Evolutionary conservation across 805 yeast genomes (phyloP).

Genomic region (Hanseniaspora mollemarum): DNA sequence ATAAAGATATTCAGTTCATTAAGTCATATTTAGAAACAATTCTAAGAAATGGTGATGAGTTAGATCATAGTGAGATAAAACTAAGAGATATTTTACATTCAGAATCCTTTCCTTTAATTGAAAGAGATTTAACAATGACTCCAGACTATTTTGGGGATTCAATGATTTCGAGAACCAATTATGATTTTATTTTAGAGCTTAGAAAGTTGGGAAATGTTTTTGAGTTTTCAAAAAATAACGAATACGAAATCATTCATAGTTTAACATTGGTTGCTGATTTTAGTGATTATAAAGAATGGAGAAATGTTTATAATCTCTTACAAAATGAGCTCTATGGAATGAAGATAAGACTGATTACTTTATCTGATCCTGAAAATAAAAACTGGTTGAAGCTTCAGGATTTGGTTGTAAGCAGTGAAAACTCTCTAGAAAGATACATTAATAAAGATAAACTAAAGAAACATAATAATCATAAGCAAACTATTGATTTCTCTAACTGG

Average conservation of each 20-base stretch:
- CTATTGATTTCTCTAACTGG: slow-evolving; percentile 19
- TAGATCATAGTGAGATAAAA: slow-evolving; percentile 3
- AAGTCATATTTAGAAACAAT: slow-evolving; percentile 15
- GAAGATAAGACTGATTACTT: slow-evolving; percentile 34
- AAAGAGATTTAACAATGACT: slow-evolving; percentile 41
- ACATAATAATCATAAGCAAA: not conserved
- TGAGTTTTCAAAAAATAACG: slow-evolving; percentile 20
- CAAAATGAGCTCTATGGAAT: slow-evolving; percentile 27
- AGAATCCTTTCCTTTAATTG: slow-evolving; percentile 21
- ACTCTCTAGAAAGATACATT: not conserved
- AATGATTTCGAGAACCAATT: slow-evolving; percentile 27
- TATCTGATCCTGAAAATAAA: slow-evolving; percentile 19
- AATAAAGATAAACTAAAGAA: not conserved
- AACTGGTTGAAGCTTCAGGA: slow-evolving; percentile 22
- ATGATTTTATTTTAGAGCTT: slow-evolving; percentile 19
- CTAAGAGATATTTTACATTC: slow-evolving; percentile 27
- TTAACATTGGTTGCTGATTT: slow-evolving; percentile 55
- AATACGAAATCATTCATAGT: slow-evolving; percentile 27
- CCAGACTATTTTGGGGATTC: slow-evolving; percentile 36
- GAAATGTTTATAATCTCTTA: slow-evolving; percentile 35
- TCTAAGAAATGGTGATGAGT: slow-evolving; percentile 14
- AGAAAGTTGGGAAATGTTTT: slow-evolving; percentile 19
- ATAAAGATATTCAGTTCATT: slow-evolving; percentile 38
- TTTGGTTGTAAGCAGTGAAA: not conserved
- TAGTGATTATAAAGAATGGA: slow-evolving; percentile 28